Base-by-base conservation (phyloP, 2,329 filamentous ascomycete species). In the Penicillium paneum region DNA sequence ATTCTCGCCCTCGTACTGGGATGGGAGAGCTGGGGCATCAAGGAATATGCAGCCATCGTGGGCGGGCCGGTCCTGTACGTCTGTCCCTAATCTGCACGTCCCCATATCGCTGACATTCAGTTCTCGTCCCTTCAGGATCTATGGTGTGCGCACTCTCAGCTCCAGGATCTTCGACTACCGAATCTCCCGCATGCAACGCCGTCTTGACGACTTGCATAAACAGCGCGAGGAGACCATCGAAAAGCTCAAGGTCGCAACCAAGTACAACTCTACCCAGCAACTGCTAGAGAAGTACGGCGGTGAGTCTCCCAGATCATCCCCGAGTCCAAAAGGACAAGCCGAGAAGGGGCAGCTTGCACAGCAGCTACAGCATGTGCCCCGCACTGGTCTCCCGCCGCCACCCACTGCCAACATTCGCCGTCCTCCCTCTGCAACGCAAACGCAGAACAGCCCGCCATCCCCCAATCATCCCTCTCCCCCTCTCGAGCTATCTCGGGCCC, bases 221-320 rank as follows among this genome's bases (percentile, higher is more conserved):
- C 89, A 97, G 72, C 86, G 93, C 50, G 85, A 89, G 55, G 85
- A 85, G 64, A 96, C 92, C 2, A 97, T 99, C 61, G 88, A 96
- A 71, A 92, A 92, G 74, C 84, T 99, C 59, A 99, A 99, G 75
- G 86, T 88, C 55, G 92, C 92, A 26, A 99, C 94, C 32, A 96
- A 90, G 72, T 99, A 97, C 76, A 90, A 97, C 74, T 94, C 92
- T 31, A 99, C 94, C 1, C 85, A 95, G 67, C 86, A 97, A 70
- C 76, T 99, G 56, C 83, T 99, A 11, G 90, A 97, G 67, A 99
- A 97, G 67, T 99, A 99, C 71, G 92, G 91, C 34, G 89, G 85
- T 10, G 78, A 80, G 19, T 84, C 86, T 58, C 76, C 80, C 19
- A 73, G 73, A 36, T 58, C 61, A 15, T 56, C 56, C 3, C 50